These are phyloP conservation scores for Sclerotinia spermophila DNA, from an alignment of 2,329 filamentous ascomycete genomes.

Conservation along the genomic window DNA sequence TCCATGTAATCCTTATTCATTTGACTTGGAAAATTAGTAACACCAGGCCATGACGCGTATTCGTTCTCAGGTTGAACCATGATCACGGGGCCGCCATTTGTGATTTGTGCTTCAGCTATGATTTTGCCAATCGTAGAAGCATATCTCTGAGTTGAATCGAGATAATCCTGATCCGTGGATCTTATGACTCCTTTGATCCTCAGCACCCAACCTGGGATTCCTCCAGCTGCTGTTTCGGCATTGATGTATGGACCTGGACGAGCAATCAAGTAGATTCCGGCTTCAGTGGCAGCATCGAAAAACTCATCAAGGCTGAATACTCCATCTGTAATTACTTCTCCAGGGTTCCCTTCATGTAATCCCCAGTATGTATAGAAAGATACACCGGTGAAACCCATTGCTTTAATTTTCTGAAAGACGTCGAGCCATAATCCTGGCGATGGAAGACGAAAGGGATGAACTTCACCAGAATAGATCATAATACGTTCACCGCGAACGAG, in stretches of 20 bases:
- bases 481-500: constrained; percentile 59
- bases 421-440: constrained; percentile 64
- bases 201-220: constrained; percentile 77
- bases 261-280: constrained; percentile 74
- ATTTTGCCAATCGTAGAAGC: constrained; percentile 54
- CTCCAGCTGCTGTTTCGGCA: constrained; percentile 71
- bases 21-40: constrained; percentile 40
- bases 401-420: constrained; percentile 78
- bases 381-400: constrained; percentile 73
- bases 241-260: constrained; percentile 63
- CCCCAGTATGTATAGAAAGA: constrained; percentile 81
- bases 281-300: constrained; percentile 68
- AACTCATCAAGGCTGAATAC: constrained; percentile 71
- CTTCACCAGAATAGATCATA: constrained; percentile 60
- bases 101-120: constrained; percentile 75
- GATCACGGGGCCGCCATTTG: constrained; percentile 76
- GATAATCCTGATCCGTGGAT: constrained; percentile 57
- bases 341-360: constrained; percentile 68
- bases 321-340: constrained; percentile 65
- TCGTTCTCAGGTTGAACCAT: constrained; percentile 81
- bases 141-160: constrained; percentile 64
- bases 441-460: constrained; percentile 59
- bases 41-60: constrained; percentile 53
- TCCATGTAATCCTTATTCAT: constrained; percentile 66
- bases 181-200: constrained; percentile 60